Evolutionary conservation across 164 flowering plant genomes (phyloP).

Genomic region (Akebia trifoliata): DNA sequence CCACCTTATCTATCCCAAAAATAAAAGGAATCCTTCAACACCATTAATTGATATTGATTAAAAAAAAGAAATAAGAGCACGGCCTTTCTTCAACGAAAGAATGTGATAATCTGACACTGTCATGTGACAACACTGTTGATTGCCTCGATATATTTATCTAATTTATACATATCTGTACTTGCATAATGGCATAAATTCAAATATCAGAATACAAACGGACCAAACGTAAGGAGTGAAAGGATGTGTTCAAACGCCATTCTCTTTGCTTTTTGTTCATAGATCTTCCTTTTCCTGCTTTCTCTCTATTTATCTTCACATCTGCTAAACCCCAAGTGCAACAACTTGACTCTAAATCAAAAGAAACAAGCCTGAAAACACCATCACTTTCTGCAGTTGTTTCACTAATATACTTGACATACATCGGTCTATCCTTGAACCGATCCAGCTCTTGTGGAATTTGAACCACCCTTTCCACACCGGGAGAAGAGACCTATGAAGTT

Average conservation of each 20-base stretch:
- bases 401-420: conserved; percentile 62
- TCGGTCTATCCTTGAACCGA: conserved; percentile 62
- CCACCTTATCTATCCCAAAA: no score
- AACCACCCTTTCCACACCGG: conserved; percentile 80
- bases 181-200: conserved; percentile 8
- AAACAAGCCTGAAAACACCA: conserved; percentile 73
- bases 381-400: conserved; percentile 49
- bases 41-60: no score
- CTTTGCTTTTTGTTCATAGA: conserved; percentile 82
- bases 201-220: conserved; percentile 62
- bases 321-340: conserved; percentile 84
- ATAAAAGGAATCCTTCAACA: no score
- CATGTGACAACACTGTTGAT: no score
- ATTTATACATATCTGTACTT: no score
- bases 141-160: no score
- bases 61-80: no score
- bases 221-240: conserved; percentile 59
- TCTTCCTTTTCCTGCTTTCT: conserved; percentile 86
- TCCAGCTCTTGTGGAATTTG: conserved; percentile 71
- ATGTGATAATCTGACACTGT: no score
- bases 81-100: no score
- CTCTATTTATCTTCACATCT: conserved; percentile 76
- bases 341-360: conserved; percentile 51
- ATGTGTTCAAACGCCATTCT: conserved; percentile 69
- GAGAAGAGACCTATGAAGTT: conserved; percentile 71